Conservation (phyloP, 2,329 filamentous ascomycete species). For the Trichoderma semiorbis region DNA sequence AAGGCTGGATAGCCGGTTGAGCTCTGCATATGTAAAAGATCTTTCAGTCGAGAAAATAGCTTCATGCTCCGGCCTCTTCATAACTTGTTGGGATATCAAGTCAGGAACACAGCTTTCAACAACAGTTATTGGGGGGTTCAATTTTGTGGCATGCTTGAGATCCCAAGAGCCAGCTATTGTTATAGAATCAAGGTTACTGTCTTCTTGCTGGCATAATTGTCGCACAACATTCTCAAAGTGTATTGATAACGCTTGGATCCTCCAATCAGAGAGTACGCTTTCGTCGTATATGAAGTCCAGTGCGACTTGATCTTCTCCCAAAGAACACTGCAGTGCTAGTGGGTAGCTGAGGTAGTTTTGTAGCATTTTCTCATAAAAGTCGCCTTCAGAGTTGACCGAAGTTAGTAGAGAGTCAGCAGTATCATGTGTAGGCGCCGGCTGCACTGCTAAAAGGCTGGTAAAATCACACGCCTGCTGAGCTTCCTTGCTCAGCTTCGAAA, state of each 20-base stretch:
- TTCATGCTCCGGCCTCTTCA: background rate
- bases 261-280: background rate
- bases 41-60: constrained; percentile 8
- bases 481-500: constrained; percentile 19
- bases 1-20: background rate
- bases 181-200: background rate
- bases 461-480: constrained; percentile 25
- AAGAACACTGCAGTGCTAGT: background rate
- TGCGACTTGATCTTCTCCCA: background rate
- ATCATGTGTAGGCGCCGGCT: constrained; percentile 4
- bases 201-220: background rate
- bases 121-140: background rate
- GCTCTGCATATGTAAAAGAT: background rate
- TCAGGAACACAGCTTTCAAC: constrained; percentile 27
- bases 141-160: background rate
- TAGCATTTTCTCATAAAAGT: background rate
- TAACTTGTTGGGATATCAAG: constrained; percentile 5
- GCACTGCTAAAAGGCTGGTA: constrained; percentile 27
- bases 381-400: background rate
- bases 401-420: background rate
- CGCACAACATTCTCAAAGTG: background rate
- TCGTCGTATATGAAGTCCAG: constrained; percentile 1
- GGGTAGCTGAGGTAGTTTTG: constrained; percentile 14
- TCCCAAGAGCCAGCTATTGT: constrained; percentile 2
- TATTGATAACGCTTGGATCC: background rate